Percentiles rank a stretch among this genome's conserved stretches.
Evolutionary conservation across 108 stramenopile species (phyloP).

Genomic region (Asterionellopsis glacialis): DNA sequence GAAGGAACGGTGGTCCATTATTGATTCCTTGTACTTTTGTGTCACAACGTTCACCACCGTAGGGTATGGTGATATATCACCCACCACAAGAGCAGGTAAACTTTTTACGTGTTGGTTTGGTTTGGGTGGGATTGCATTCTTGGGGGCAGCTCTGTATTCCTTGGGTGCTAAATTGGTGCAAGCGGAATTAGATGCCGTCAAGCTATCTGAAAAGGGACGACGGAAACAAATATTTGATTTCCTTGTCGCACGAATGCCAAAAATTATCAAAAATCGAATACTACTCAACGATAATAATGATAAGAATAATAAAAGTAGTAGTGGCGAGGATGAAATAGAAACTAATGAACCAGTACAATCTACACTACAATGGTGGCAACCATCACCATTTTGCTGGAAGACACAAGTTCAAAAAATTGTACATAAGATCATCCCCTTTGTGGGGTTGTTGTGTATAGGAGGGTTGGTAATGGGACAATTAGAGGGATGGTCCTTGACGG

Average conservation of each 20-base stretch:
- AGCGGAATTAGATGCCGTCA: constrained; percentile 32
- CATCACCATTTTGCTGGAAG: too few species aligned
- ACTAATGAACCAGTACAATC: too few species aligned
- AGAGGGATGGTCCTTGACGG: constrained; percentile 32
- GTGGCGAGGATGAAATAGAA: too few species aligned
- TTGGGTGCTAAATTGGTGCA: constrained; percentile 43
- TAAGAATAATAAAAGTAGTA: too few species aligned
- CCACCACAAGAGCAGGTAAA: constrained; percentile 32
- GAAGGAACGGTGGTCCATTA: constrained; percentile 37
- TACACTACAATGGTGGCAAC: too few species aligned
- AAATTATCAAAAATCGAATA: neutral
- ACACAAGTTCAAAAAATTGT: too few species aligned
- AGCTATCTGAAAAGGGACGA: neutral
- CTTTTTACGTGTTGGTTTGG: constrained; percentile 64
- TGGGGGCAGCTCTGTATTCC: constrained; percentile 50
- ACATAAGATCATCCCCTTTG: constrained; percentile 4
- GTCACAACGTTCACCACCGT: constrained; percentile 28
- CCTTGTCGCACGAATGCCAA: neutral
- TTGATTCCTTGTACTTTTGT: constrained; percentile 60
- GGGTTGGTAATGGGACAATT: constrained; percentile 23
- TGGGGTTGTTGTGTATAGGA: constrained; percentile 7
- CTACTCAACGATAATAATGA: too few species aligned
- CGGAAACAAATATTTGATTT: constrained; percentile 3
- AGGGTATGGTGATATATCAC: constrained; percentile 47
- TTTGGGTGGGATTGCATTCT: constrained; percentile 48